phyloP scores from a whole-genome alignment of 2,329 filamentous ascomycete species.

The Penicillium sp. region DNA sequence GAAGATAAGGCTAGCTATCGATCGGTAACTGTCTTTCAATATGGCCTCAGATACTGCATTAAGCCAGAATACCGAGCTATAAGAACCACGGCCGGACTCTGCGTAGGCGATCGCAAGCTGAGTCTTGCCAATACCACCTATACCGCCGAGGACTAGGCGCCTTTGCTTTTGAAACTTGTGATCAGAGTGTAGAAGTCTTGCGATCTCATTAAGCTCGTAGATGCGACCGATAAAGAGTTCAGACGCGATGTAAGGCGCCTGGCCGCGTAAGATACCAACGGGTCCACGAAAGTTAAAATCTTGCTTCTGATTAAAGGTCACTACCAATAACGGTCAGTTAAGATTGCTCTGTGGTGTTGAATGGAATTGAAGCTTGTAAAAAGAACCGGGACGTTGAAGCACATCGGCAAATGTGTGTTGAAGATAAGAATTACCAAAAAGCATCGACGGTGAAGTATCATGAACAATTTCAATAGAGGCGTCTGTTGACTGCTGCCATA shows the following conservation, averaged over 20 bases:
- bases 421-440: no score
- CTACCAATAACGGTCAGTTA: no score
- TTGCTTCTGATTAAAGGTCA: no score
- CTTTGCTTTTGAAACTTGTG: not conserved
- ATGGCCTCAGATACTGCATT: slow-evolving; percentile 1
- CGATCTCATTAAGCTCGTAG: not conserved
- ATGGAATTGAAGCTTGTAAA: no score
- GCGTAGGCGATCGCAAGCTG: slow-evolving; percentile 8
- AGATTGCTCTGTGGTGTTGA: no score
- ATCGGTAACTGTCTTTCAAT: slow-evolving; percentile 1
- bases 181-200: not conserved
- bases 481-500: no score
- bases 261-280: not conserved
- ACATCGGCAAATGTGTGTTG: no score
- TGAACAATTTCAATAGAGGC: no score
- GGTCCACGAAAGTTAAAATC: not conserved
- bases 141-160: slow-evolving; percentile 2
- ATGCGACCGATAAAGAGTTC: slow-evolving; percentile 3
- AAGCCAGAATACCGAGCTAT: slow-evolving; percentile 3
- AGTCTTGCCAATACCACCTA: not conserved
- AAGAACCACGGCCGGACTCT: not conserved
- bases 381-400: no score
- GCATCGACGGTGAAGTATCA: no score
- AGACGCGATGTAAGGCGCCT: not conserved
- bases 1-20: slow-evolving; percentile 1